Base-by-base conservation (phyloP, 192 early-diverging fungal species). In the Powellomyces hirtus region DNA sequence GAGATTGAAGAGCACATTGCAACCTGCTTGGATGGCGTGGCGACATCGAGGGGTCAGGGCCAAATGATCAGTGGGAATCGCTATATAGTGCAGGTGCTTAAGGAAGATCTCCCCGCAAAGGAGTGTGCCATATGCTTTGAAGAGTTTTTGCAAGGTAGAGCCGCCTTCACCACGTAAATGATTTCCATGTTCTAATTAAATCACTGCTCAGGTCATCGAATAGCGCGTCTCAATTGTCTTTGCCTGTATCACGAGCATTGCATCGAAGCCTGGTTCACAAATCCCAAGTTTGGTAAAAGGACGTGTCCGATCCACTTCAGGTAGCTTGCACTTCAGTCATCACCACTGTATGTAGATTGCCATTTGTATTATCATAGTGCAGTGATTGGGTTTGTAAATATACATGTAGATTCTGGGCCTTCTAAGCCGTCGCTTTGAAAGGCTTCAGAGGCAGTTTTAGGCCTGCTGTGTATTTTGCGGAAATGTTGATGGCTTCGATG, bases 41-140 rank as follows among this genome's bases (percentile, higher is more conserved):
- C 84, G 20, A 76, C 73, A 20, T 73, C 62, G 44, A 62, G 64
- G 22, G 67, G 67, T 11, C 20, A 49, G 1, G 69, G 14, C 67
- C 53, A 22, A 74, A 60, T 13, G 2, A 72, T 77, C 51, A 77
- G 72, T 51, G 81, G 82, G 50, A 82, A 80, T 62, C 81, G 88
- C 18, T 91, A 88, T 44, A 16, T 42, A 74, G 76, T 68, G 30
- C 77, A 81, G 57, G 62, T 58, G 4, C 58, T 77, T 24, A 71
- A 74, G 38, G 77, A 78, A 35, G 57, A 44, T 36, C 27, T 75
- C 2, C 61, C 40, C 4, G 62, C 51, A 16, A 40, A 86, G 68
- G 95, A 97, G 66, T 97, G 95, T 75, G 84, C 90, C 0, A 97
- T 97, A 45, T 97, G 95, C 79, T 93, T 97, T 81, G 92, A 95